Evolutionary conservation across 805 yeast species (phyloP).

Genomic region (Ogataea dorogensis): DNA sequence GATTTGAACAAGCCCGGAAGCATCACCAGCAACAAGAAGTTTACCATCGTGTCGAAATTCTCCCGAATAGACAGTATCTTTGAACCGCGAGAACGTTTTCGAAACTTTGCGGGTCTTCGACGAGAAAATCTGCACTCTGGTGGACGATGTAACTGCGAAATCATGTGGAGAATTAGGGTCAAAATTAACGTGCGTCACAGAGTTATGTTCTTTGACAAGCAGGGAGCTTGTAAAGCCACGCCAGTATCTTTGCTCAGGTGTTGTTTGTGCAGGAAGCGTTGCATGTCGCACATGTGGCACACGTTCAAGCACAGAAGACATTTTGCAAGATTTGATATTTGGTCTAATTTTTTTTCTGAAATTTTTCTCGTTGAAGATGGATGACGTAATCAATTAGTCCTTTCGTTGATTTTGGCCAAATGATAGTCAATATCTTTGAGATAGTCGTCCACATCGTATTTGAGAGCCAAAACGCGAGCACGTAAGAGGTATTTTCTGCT

Average conservation of each 20-base stretch:
- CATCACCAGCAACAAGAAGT: conserved; percentile 90
- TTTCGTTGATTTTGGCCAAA: conserved; percentile 9
- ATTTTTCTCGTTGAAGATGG: conserved; percentile 2
- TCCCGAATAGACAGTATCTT: conserved; percentile 89
- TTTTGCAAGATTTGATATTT: conserved; percentile 30
- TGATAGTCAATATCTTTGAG: conserved; percentile 17
- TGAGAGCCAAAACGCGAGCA: conserved; percentile 19
- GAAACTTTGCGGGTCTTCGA: conserved; percentile 91
- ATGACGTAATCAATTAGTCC: conserved; percentile 3
- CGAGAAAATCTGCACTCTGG: conserved; percentile 88
- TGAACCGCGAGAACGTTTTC: conserved; percentile 82
- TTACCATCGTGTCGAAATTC: conserved; percentile 91
- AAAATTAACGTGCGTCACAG: conserved; percentile 84
- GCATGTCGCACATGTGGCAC: conserved; percentile 67
- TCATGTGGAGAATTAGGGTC: conserved; percentile 85
- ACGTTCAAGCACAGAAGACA: conserved; percentile 75
- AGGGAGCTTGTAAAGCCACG: conserved; percentile 81
- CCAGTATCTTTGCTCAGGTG: conserved; percentile 96
- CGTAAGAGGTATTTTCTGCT: conserved; percentile 17
- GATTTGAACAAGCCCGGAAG: conserved; percentile 87
- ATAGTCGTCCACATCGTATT: conserved; percentile 19
- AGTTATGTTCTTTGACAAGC: conserved; percentile 88
- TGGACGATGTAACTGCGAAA: conserved; percentile 88
- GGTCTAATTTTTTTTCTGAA: conserved; percentile 7
- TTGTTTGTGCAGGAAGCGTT: conserved; percentile 75